Evolutionary conservation across 108 stramenopile species (phyloP).

Genomic region (Discostella pseudostelligera): DNA sequence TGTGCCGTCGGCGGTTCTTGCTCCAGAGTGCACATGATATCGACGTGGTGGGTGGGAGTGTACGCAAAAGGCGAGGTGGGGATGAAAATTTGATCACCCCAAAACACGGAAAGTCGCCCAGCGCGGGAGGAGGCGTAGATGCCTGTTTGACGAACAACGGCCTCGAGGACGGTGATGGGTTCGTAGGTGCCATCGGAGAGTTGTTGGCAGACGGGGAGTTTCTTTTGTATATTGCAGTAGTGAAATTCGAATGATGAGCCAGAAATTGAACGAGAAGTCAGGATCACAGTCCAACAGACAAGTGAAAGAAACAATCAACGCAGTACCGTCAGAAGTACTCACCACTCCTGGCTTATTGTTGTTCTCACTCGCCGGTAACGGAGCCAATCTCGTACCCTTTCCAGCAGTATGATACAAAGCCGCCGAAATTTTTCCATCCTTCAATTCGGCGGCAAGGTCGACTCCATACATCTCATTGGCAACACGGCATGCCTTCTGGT

Average conservation of each 20-base stretch:
- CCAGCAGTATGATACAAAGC: constrained; percentile 97
- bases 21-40: constrained; percentile 94
- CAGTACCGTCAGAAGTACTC: too few relatives aligned
- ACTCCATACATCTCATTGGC: constrained; percentile 64
- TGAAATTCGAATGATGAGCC: too few relatives aligned
- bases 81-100: constrained; percentile 98
- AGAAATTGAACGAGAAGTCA: background rate
- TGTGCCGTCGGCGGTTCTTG: constrained; percentile 87
- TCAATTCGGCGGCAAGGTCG: constrained; percentile 59
- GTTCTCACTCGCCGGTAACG: constrained; percentile 96
- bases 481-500: constrained; percentile 81
- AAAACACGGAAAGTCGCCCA: constrained; percentile 94
- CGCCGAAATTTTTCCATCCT: constrained; percentile 66
- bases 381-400: constrained; percentile 96
- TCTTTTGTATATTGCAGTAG: constrained; percentile 54
- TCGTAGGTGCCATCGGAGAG: constrained; percentile 53
- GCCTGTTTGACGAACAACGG: constrained; percentile 96
- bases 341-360: constrained; percentile 99
- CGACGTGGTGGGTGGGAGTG: constrained; percentile 88
- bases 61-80: constrained; percentile 81
- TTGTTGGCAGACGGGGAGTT: constrained; percentile 79
- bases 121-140: constrained; percentile 92
- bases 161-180: constrained; percentile 94
- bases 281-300: background rate
- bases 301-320: background rate